These are phyloP conservation scores for Nidula microcarpa DNA, from an alignment of 768 basidiomycete genomes.

Conservation along the genomic window DNA sequence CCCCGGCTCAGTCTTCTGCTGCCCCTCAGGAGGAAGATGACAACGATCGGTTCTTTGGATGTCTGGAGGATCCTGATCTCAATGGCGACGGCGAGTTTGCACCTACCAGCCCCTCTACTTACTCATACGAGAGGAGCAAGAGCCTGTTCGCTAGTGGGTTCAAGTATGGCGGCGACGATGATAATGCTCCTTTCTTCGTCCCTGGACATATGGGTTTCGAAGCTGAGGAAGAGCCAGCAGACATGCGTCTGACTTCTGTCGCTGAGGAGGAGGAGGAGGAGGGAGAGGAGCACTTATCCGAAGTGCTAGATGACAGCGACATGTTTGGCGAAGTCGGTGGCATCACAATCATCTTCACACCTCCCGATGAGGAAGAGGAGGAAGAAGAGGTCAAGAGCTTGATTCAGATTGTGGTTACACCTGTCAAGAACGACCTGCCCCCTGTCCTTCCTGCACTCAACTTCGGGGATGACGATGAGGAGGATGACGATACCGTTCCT, in stretches of 20 bases:
- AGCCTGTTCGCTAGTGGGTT: slow-evolving; percentile 55
- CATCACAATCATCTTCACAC: slow-evolving; percentile 71
- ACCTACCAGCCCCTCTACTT: slow-evolving; percentile 39
- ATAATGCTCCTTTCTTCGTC: slow-evolving; percentile 46
- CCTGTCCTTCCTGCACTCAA: slow-evolving; percentile 30
- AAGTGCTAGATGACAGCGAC: slow-evolving; percentile 40
- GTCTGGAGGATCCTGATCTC: slow-evolving; percentile 52
- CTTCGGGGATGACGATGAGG: slow-evolving; percentile 25
- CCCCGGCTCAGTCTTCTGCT: slow-evolving; percentile 23
- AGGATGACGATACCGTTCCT: slow-evolving; percentile 21
- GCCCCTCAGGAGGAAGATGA: slow-evolving; percentile 24
- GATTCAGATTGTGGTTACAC: slow-evolving; percentile 19
- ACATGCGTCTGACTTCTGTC: slow-evolving; percentile 16
- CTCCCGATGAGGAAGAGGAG: slow-evolving; percentile 46
- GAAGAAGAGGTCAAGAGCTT: slow-evolving; percentile 24
- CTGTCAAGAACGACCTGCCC: slow-evolving; percentile 18
- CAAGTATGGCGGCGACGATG: slow-evolving; percentile 43
- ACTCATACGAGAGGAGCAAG: slow-evolving; percentile 55
- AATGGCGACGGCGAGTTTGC: slow-evolving; percentile 26
- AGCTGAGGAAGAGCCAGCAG: slow-evolving; percentile 38
- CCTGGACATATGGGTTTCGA: slow-evolving; percentile 35
- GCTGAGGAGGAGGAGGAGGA: slow-evolving; percentile 32
- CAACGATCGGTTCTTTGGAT: slow-evolving; percentile 76
- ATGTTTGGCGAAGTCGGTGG: slow-evolving; percentile 66
- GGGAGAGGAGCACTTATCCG: slow-evolving; percentile 5